Evolutionary conservation across 495 filamentous ascomycete species (phyloP).

Genomic region (Aspergillus steynii): DNA sequence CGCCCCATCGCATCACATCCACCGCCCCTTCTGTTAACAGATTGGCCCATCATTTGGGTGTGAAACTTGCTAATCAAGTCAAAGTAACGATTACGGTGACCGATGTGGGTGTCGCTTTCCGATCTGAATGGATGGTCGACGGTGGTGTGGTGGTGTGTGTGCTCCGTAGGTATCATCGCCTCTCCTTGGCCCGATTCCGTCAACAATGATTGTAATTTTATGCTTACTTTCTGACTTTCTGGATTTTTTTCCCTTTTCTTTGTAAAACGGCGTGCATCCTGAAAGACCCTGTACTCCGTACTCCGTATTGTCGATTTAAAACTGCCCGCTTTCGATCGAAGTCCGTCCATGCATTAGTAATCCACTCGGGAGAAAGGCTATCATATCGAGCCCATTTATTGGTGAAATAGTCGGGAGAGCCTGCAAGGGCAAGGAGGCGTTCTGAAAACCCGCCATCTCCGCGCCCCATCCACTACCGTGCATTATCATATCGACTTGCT

Average conservation of each 20-base stretch:
- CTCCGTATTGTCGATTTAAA: no score
- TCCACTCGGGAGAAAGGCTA: no score
- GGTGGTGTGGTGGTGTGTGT: no score
- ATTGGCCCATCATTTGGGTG: background rate
- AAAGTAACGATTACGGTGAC: no score
- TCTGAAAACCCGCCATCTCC: background rate
- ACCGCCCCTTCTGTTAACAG: conserved; percentile 1
- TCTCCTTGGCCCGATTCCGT: no score
- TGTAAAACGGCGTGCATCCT: no score
- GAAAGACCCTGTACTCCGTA: no score
- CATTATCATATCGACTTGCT: background rate
- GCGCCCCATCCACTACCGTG: background rate
- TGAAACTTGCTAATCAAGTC: conserved; percentile 3
- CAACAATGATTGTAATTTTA: background rate
- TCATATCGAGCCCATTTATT: background rate
- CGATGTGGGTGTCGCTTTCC: no score
- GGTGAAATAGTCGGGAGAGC: background rate
- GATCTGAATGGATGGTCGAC: no score
- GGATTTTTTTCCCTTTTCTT: no score
- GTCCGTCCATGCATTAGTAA: background rate
- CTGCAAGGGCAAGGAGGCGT: background rate
- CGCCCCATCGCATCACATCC: background rate
- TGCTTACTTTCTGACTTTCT: background rate
- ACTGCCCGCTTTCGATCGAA: background rate
- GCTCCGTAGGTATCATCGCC: no score